Evolutionary conservation across 345 rosid species (phyloP).

Genomic region (Lepidium aucheri): DNA sequence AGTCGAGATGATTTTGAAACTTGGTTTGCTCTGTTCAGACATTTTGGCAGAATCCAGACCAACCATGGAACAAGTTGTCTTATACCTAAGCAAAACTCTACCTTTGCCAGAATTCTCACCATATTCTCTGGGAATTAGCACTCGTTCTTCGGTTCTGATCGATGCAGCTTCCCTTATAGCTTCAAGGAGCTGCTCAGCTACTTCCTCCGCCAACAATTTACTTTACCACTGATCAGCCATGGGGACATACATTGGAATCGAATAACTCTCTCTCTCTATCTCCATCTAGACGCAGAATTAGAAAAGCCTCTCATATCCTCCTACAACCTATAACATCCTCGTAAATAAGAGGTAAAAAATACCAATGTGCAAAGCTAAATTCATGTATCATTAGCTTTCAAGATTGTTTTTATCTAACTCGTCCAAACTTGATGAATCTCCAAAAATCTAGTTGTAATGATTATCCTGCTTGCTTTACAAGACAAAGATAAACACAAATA

Average conservation of each 20-base stretch:
- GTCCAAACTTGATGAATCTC: background rate
- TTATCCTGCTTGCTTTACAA: no score
- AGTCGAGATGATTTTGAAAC: conserved; percentile 37
- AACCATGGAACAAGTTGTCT: conserved; percentile 33
- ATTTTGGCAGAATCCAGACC: conserved; percentile 30
- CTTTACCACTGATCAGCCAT: background rate
- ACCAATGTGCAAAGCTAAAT: conserved; percentile 2
- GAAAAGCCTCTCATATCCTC: background rate
- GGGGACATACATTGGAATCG: background rate
- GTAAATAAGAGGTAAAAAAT: background rate
- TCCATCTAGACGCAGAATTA: background rate
- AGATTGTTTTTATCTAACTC: background rate
- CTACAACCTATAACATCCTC: background rate
- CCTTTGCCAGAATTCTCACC: conserved; percentile 25
- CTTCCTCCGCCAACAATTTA: background rate
- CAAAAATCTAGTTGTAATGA: no score
- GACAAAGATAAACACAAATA: no score
- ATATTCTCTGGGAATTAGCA: conserved; percentile 6
- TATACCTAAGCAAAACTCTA: conserved; percentile 17
- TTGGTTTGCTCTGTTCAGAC: conserved; percentile 35
- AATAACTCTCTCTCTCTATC: background rate
- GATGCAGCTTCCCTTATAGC: conserved; percentile 20
- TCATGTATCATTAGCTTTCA: background rate
- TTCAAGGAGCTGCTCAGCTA: conserved; percentile 1
- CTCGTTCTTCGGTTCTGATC: conserved; percentile 13